Conservation (phyloP, 2,329 filamentous ascomycete genomes). For the Fonsecaea pedrosoi region DNA sequence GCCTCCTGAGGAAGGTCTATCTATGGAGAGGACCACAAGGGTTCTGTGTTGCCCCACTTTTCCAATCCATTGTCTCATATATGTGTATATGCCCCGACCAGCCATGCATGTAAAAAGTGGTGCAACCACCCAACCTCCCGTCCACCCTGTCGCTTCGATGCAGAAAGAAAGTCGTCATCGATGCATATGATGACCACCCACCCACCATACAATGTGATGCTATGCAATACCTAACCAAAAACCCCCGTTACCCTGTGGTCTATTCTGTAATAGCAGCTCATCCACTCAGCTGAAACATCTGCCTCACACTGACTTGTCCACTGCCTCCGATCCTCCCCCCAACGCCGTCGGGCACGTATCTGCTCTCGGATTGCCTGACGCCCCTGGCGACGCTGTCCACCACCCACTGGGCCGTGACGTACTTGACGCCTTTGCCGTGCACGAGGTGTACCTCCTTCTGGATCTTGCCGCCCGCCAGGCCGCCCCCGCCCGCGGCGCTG, state of each 20-base stretch:
- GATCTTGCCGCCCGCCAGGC: slow-evolving; percentile 76
- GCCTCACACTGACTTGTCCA: slow-evolving; percentile 67
- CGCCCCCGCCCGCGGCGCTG: slow-evolving; percentile 77
- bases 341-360: slow-evolving; percentile 68
- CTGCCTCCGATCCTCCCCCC: slow-evolving; percentile 58
- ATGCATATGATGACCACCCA: not conserved
- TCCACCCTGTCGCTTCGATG: too few species aligned
- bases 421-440: slow-evolving; percentile 73
- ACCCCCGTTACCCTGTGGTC: not conserved
- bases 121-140: too few species aligned
- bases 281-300: slow-evolving; percentile 26
- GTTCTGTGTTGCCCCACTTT: too few species aligned
- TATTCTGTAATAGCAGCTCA: not conserved
- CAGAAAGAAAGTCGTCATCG: not conserved
- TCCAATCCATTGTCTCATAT: too few species aligned
- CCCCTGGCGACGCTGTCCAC: slow-evolving; percentile 81
- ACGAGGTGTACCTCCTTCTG: slow-evolving; percentile 76
- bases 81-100: too few species aligned
- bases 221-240: too few species aligned
- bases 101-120: too few species aligned
- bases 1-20: too few species aligned
- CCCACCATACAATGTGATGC: not conserved
- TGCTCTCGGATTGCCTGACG: slow-evolving; percentile 74
- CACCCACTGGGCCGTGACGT: slow-evolving; percentile 81
- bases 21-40: too few species aligned